Base-by-base conservation (phyloP, 768 basidiomycete species). In the Mycena chlorophos region DNA sequence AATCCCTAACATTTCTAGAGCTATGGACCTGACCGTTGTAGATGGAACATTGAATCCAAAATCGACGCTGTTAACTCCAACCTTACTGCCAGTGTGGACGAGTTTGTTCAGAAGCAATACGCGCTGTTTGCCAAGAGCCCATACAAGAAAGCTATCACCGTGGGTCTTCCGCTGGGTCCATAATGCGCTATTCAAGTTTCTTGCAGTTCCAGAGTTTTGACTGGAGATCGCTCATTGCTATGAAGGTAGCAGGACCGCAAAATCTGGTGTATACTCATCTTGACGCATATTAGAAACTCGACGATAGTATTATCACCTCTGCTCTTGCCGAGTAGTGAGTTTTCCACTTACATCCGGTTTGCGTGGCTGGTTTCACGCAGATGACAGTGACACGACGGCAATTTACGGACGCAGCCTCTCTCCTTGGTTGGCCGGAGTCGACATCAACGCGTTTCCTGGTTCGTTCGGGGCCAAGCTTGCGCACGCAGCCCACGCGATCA, bases 21-120 rank as follows among this genome's bases (percentile, higher is more conserved):
- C n/a, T 12, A 4, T 38, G 29, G 16, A 49, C 45, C n/a, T 42
- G 16, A 49, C 45, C n/a, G 31, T 28, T 38, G 17, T 17, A 57
- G 56, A 3, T 62, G 85, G 80, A 91, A 91, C 66, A 86, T 93
- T 58, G 91, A 92, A 72, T 88, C 87, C 16, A 90, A 89, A 67
- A 79, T 88, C 54, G 78, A 88, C 57, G 72, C 88, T 3, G 73
- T 68, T n/a, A 62, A 73, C 49, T 76, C 80, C 4, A 76, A 80
- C 58, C 72, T 74, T 34, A 88, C 88, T 17, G 72, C 69, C 16
- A 66, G 73, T 17, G 83, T 84, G 17, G 71, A 81, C 17, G 81
- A 82, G 50, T 89, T 89, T 63, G 87, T 88, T 8, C 69, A 68
- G 49, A 78, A 75, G 29, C 88, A 90, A 63, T 76, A 86, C 62